Evolutionary conservation across 176 grass and related monocot species (phyloP).

Genomic region (Elaeis guineensis): DNA sequence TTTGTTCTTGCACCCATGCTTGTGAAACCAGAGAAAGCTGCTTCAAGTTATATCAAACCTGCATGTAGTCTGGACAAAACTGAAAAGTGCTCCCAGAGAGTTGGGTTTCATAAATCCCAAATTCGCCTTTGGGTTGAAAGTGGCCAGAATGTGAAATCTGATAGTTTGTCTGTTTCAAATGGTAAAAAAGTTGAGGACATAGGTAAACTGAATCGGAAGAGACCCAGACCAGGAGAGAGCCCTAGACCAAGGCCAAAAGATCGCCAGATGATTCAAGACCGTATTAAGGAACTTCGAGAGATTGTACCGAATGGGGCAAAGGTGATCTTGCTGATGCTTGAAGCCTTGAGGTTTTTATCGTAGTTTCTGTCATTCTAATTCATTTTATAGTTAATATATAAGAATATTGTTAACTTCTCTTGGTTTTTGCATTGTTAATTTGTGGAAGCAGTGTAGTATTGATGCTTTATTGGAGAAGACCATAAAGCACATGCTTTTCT

Average conservation of each 20-base stretch:
- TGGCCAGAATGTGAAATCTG: constrained; percentile 43
- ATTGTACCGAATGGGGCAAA: constrained; percentile 73
- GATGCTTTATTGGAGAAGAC: constrained; percentile 79
- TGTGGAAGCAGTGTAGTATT: constrained; percentile 62
- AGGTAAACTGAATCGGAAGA: constrained; percentile 60
- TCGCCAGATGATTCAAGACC: constrained; percentile 70
- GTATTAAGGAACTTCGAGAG: constrained; percentile 71
- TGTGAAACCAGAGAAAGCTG: constrained; percentile 36
- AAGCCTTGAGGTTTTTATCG: too few species aligned
- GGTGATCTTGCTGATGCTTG: constrained; percentile 29
- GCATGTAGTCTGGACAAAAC: constrained; percentile 31
- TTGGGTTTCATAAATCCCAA: constrained; percentile 55
- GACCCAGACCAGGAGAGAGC: constrained; percentile 55
- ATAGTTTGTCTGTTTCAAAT: constrained; percentile 56
- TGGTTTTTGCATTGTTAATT: constrained; percentile 17
- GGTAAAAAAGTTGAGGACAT: constrained; percentile 44
- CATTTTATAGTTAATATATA: too few species aligned
- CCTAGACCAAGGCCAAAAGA: constrained; percentile 67
- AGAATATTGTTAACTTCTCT: constrained; percentile 2
- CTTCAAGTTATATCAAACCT: constrained; percentile 44
- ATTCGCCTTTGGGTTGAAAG: constrained; percentile 61
- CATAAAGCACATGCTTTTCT: constrained; percentile 88
- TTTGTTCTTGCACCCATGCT: constrained; percentile 18
- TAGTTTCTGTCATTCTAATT: too few species aligned
- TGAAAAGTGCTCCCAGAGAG: constrained; percentile 43